Conservation (phyloP, 202 grass and related monocot species). For the Zoysia matrella region DNA sequence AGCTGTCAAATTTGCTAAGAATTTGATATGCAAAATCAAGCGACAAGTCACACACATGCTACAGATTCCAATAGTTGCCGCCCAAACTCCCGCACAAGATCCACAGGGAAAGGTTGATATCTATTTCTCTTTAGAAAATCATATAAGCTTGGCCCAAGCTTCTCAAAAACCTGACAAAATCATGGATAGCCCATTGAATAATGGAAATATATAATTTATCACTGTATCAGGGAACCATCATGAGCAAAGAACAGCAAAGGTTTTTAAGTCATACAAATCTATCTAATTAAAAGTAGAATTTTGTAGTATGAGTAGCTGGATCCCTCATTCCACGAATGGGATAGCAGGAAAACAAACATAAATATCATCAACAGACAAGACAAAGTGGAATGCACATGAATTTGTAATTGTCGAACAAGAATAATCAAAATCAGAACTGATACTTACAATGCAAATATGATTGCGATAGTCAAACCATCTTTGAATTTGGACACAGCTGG, state of each 20-base stretch:
- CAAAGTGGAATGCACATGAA: slow-evolving; percentile 8
- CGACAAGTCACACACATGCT: slow-evolving; percentile 87
- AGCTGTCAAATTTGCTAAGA: slow-evolving; percentile 51
- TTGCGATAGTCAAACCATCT: slow-evolving; percentile 94
- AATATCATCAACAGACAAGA: slow-evolving; percentile 35
- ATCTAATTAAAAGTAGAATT: slow-evolving; percentile 7
- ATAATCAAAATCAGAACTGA: slow-evolving; percentile 29
- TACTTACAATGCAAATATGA: slow-evolving; percentile 96
- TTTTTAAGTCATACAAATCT: slow-evolving; percentile 38
- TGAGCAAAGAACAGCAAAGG: slow-evolving; percentile 47
- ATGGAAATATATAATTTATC: slow-evolving; percentile 65
- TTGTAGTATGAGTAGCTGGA: slow-evolving; percentile 25
- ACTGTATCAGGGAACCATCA: slow-evolving; percentile 55
- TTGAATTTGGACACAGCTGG: slow-evolving; percentile 91
- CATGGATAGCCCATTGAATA: slow-evolving; percentile 86
- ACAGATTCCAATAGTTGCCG: slow-evolving; percentile 99
- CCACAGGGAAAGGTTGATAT: slow-evolving; percentile 97
- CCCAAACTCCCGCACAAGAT: slow-evolving; percentile 99
- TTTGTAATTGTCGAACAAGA: slow-evolving; percentile 30
- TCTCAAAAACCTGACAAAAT: slow-evolving; percentile 99
- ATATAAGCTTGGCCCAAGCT: slow-evolving; percentile 99
- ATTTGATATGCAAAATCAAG: slow-evolving; percentile 63
- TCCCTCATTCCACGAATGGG: slow-evolving; percentile 17
- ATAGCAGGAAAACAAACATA: slow-evolving; percentile 12
- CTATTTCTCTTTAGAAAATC: slow-evolving; percentile 99